phyloP scores from a whole-genome alignment of 192 early-diverging fungal species.

The Backusella morwellensis region DNA sequence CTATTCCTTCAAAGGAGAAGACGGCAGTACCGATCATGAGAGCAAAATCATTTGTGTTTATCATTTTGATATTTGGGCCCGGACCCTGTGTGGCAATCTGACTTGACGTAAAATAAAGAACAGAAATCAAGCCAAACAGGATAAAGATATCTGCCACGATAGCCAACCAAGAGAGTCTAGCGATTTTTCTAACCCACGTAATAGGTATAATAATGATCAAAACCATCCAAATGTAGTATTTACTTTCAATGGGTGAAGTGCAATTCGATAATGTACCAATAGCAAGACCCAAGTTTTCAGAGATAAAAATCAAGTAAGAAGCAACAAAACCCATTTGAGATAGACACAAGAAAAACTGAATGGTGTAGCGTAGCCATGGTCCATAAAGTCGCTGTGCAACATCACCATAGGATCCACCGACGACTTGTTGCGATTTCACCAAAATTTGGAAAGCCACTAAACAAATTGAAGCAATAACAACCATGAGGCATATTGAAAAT shows the following conservation, averaged over 20 bases:
- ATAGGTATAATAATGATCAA: constrained; percentile 67
- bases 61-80: constrained; percentile 47
- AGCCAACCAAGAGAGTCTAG: constrained; percentile 47
- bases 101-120: constrained; percentile 53
- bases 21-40: constrained; percentile 70
- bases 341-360: constrained; percentile 54
- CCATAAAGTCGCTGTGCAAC: constrained; percentile 50
- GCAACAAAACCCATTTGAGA: constrained; percentile 84
- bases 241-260: constrained; percentile 51
- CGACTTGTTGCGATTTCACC: constrained; percentile 43
- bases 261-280: constrained; percentile 64
- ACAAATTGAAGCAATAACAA: constrained; percentile 56
- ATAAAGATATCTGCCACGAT: constrained; percentile 77
- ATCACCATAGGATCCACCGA: constrained; percentile 60
- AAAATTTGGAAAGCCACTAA: constrained; percentile 53
- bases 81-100: constrained; percentile 49
- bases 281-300: constrained; percentile 74
- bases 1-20: constrained; percentile 48
- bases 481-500: constrained; percentile 61
- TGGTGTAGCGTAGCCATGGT: constrained; percentile 8
- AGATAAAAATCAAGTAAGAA: constrained; percentile 86
- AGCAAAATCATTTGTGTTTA: constrained; percentile 62
- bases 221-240: constrained; percentile 73
- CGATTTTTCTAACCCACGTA: constrained; percentile 65
- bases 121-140: constrained; percentile 63